Evolutionary conservation across 1,284 basidiomycete genomes (phyloP).

Genomic region (Coniferiporia weirii): DNA sequence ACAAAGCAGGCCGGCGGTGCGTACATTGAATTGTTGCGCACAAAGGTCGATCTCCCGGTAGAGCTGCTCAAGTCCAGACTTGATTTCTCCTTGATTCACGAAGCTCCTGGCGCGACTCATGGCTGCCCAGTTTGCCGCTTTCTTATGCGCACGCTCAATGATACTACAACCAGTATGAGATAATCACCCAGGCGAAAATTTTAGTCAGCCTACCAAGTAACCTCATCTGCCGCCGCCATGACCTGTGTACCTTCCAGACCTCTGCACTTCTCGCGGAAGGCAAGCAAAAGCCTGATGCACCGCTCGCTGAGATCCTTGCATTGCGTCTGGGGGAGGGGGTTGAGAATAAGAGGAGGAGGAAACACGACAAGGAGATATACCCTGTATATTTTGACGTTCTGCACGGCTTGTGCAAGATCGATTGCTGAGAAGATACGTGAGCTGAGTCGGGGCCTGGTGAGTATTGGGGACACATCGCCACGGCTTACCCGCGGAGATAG

Average conservation of each 20-base stretch:
- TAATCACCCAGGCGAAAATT: background rate
- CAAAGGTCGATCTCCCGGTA: conserved; percentile 35
- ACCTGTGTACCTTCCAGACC: conserved; percentile 32
- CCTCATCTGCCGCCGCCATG: conserved; percentile 32
- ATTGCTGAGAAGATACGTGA: conserved; percentile 22
- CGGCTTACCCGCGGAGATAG: conserved; percentile 24
- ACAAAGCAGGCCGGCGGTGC: background rate
- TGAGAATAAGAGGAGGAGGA: background rate
- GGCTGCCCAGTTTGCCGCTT: conserved; percentile 33
- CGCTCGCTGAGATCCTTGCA: conserved; percentile 32
- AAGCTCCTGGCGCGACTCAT: conserved; percentile 35
- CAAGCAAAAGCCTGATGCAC: conserved; percentile 30
- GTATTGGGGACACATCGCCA: background rate
- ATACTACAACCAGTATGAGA: conserved; percentile 25
- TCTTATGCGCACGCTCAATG: conserved; percentile 29
- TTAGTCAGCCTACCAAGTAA: conserved; percentile 29
- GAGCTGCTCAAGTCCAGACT: conserved; percentile 34
- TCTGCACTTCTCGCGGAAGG: conserved; percentile 30
- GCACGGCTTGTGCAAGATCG: conserved; percentile 10
- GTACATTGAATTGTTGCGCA: conserved; percentile 18
- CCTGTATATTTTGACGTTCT: conserved; percentile 35
- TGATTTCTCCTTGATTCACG: conserved; percentile 35
- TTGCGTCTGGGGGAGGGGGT: conserved; percentile 30
- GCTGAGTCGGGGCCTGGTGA: conserved; percentile 25
- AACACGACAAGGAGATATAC: conserved; percentile 20